Evolutionary conservation across 2,329 filamentous ascomycete species (phyloP).

Genomic region (Penicillium sp.): DNA sequence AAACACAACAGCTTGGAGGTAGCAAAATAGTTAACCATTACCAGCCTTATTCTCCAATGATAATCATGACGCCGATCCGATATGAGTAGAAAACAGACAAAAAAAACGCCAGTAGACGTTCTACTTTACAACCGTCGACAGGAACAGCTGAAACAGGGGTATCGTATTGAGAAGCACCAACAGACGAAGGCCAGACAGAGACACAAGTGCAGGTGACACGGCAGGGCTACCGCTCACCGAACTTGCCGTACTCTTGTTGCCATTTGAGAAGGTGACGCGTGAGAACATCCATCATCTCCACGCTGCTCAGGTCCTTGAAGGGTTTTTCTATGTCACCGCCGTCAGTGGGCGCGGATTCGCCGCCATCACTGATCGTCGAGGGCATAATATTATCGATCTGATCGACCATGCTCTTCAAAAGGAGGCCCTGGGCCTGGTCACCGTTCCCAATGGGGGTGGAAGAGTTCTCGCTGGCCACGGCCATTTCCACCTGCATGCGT

Average conservation of each 20-base stretch:
- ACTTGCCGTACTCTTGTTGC: constrained; percentile 70
- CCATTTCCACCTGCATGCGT: constrained; percentile 83
- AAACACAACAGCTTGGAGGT: not conserved
- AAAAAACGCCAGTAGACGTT: constrained; percentile 10
- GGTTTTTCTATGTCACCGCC: constrained; percentile 45
- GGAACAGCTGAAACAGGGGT: constrained; percentile 19
- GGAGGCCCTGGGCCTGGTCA: constrained; percentile 34
- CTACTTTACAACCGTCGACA: constrained; percentile 21
- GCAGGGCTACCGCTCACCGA: constrained; percentile 47
- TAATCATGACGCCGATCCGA: constrained; percentile 18
- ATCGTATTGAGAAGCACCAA: constrained; percentile 24
- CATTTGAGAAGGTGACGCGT: constrained; percentile 79
- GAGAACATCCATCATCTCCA: constrained; percentile 89
- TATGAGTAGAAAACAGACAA: constrained; percentile 11
- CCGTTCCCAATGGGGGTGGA: constrained; percentile 40
- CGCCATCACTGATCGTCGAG: constrained; percentile 26
- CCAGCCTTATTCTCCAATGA: constrained; percentile 10
- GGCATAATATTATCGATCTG: constrained; percentile 33
- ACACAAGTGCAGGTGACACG: constrained; percentile 12
- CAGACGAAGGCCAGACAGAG: constrained; percentile 9
- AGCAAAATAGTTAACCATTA: constrained; percentile 2
- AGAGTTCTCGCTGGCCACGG: constrained; percentile 54
- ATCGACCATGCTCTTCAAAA: constrained; percentile 37
- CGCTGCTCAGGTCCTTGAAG: constrained; percentile 73
- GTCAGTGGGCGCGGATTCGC: constrained; percentile 30